Base-by-base conservation (phyloP, 352 stramenopile species). In the Phytophthora pinifolia region DNA sequence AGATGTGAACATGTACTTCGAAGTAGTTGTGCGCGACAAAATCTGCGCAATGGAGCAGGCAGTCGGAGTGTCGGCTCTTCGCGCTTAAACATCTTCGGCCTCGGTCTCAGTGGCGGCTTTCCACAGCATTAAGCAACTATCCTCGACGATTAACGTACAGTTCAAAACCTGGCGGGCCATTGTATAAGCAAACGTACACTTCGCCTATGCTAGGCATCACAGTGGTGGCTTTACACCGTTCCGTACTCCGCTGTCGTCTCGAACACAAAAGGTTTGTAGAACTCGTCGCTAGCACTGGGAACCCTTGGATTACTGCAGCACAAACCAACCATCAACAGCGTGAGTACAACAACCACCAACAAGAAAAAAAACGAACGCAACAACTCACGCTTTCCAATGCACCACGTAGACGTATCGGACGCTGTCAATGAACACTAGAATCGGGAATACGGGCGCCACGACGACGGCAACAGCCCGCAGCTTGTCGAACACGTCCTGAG, bases 211-310 rank as follows among this genome's bases (percentile, higher is more conserved):
- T 35, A 44, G n/a, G 35, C 20, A 37, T 25, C 27, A 39, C 44
- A 27, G 35, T 20, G 4, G 25, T 20, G 37, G 27, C 18, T 7
- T 71, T 55, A 83, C 18, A 83, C 73, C 5, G 73, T 83, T 25
- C 73, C 73, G 51, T 83, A 83, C 49, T 83, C 73, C 1, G 73
- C 58, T 8, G 61, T 67, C 0, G 70, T 83, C 58, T 83, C 67
- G 38, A 79, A 83, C 27, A 62, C 62, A 48, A 76, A 70, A 18
- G 65, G 36, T 50, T 83, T 83, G 59, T 65, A 77, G 64, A 67
- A 78, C 20, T 72, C 70, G 37, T 76, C 64, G 44, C 65, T 76
- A 33, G 45, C 38, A 38, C 50, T 50, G 36, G 53, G 41, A 41
- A 54, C 29, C 43, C 60, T 66, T 31, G 45, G 12, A 33, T 38